Percentiles rank a stretch among this genome's conserved stretches.
Conservation (phyloP, 306 rosid species). For the Rosa lucieae region DNA sequence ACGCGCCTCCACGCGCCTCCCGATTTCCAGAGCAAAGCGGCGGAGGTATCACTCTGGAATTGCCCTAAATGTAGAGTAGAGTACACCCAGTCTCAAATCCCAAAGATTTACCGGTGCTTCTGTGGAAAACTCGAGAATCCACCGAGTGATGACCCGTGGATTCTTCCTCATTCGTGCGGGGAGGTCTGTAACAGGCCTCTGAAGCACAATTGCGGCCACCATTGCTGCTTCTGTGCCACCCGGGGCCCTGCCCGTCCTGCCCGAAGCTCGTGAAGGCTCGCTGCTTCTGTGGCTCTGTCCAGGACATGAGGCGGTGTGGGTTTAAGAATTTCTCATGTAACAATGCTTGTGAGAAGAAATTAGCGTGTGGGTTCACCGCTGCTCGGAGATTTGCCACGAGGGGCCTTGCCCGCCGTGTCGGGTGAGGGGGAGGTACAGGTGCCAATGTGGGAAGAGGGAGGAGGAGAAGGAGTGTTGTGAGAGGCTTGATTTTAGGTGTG, state of each 20-base stretch:
- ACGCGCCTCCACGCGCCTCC: conserved; percentile 79
- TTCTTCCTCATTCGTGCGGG: conserved; percentile 91
- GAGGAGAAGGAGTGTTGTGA: conserved; percentile 80
- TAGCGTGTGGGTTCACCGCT: conserved; percentile 68
- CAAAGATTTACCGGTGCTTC: conserved; percentile 68
- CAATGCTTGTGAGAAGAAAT: conserved; percentile 46
- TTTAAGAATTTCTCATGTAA: conserved; percentile 72
- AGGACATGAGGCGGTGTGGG: conserved; percentile 79
- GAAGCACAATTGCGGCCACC: conserved; percentile 75
- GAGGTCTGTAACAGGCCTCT: conserved; percentile 74
- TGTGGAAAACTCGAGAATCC: conserved; percentile 83
- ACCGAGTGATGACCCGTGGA: conserved; percentile 85
- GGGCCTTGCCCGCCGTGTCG: conserved; percentile 72
- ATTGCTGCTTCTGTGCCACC: conserved; percentile 84
- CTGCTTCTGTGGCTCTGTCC: conserved; percentile 67
- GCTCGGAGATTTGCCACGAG: conserved; percentile 65
- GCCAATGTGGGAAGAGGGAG: conserved; percentile 68
- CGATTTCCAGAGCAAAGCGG: conserved; percentile 48
- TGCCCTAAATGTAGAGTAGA: conserved; percentile 88
- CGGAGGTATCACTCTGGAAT: conserved; percentile 67
- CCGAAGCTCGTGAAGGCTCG: conserved; percentile 68
- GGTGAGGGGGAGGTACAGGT: conserved; percentile 38
- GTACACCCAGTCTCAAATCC: conserved; percentile 61
- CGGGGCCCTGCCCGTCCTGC: conserved; percentile 94
- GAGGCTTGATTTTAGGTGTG: conserved; percentile 56